A percentile compares a stretch with the other conserved stretches of the same genome.
phyloP scores from a whole-genome alignment of 2,329 filamentous ascomycete genomes.

The Venturia asperata region DNA sequence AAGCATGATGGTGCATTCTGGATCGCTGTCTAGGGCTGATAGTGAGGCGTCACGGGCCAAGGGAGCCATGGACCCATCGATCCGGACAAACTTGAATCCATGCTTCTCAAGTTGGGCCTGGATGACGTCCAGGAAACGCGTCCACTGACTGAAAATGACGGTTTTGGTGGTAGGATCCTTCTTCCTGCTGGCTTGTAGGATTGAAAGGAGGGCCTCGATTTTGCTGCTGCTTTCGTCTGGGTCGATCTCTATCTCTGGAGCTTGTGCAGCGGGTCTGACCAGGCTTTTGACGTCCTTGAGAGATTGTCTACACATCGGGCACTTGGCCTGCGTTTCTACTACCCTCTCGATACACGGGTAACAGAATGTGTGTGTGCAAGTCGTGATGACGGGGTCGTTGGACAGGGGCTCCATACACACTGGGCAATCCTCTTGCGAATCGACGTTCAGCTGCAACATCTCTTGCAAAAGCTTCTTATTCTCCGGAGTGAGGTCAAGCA shows the following conservation, averaged over 20 bases:
- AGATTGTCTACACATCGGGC: conserved; percentile 52
- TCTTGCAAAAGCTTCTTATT: conserved; percentile 67
- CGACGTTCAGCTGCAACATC: conserved; percentile 67
- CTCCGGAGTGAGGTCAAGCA: conserved; percentile 63
- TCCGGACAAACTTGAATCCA: conserved; percentile 58
- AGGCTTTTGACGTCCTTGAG: conserved; percentile 48
- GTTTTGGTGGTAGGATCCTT: conserved; percentile 57
- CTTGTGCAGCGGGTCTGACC: conserved; percentile 57
- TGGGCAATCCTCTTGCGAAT: conserved; percentile 74
- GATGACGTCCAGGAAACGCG: conserved; percentile 64
- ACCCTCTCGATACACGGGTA: conserved; percentile 64
- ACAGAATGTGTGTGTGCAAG: conserved; percentile 78
- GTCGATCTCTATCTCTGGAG: conserved; percentile 44
- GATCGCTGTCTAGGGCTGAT: conserved; percentile 57
- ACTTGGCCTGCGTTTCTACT: conserved; percentile 69
- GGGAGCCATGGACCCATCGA: conserved; percentile 75
- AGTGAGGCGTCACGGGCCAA: conserved; percentile 65
- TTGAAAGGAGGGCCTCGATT: conserved; percentile 69
- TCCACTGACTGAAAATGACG: conserved; percentile 73
- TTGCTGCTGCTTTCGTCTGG: conserved; percentile 67
- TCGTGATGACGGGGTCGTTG: conserved; percentile 69
- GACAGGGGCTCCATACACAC: conserved; percentile 66
- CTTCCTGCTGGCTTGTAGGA: conserved; percentile 61
- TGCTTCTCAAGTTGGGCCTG: conserved; percentile 58
- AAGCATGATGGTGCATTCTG: conserved; percentile 65